Base-by-base conservation (phyloP, 2,329 filamentous ascomycete species). In the Nemania sp. region DNA sequence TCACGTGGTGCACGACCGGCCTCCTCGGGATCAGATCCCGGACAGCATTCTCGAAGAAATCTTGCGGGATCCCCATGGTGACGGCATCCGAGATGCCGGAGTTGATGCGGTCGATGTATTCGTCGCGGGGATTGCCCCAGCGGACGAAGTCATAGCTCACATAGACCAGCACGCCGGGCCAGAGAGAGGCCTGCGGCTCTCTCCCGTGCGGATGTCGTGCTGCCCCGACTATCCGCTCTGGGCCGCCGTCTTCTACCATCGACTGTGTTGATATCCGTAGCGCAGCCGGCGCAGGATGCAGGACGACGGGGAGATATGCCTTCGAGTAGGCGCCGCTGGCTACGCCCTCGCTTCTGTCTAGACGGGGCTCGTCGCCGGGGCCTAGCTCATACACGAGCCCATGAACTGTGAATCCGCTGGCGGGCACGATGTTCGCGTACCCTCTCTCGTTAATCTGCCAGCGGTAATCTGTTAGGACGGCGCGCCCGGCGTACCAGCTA, bases 271-370 rank as follows among this genome's bases (percentile, higher is more conserved):
- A 18, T n/a, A 50, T 20, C 37, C 10, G 45, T 5, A 59, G 34
- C 17, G 51, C 17, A 2, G 1, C 4, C 6, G 51, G 10, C 3
- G 45, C 39, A 12, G 1, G 5, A 32, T 52, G 42, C 25, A 60
- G 3, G 21, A 48, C 10, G 7, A 56, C 7, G 18, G 51, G 35
- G 34, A 46, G 51, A 46, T 55, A 60, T 34, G 5, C 51, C 18
- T 60, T 60, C 17, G 52, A 51, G 25, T 60, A 60, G 45, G 39
- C 50, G 21, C 50, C 25, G 18, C 10, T 49, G 29, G 43, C 49
- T 9, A 59, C 43, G 20, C 57, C 57, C 39, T 59, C 57, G 29
- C 35, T 49, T 47, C 32, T 51, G 45, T 52, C 52, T n/a, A 60
- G 32, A 42, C 21, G 11, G 46, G 40, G 1, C 42, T 60, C 52